Evolutionary conservation across 768 basidiomycete species (phyloP).

Genomic region (Lentinula sp.): DNA sequence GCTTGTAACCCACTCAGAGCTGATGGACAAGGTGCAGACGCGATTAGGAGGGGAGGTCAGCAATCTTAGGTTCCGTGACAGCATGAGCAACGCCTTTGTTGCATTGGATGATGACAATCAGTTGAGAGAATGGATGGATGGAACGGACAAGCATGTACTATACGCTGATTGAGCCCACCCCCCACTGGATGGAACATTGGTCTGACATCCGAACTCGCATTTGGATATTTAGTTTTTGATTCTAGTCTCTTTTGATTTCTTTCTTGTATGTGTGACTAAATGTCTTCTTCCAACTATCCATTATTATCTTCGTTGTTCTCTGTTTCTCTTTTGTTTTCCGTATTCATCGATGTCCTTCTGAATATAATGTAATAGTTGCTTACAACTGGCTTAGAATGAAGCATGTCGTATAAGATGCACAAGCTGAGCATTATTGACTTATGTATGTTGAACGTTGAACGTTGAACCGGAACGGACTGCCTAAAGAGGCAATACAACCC

Average conservation of each 20-base stretch:
- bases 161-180: slow-evolving; percentile 56
- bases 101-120: slow-evolving; percentile 59
- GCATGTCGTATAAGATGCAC: no score
- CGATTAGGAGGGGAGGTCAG: slow-evolving; percentile 72
- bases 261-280: not conserved
- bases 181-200: not conserved
- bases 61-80: slow-evolving; percentile 71
- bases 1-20: slow-evolving; percentile 73
- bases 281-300: slow-evolving; percentile 1
- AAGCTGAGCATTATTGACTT: no score
- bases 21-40: slow-evolving; percentile 89
- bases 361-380: slow-evolving; percentile 2
- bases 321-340: slow-evolving; percentile 3
- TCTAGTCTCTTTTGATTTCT: not conserved
- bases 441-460: no score
- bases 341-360: not conserved
- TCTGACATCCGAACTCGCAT: not conserved
- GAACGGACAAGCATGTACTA: slow-evolving; percentile 76
- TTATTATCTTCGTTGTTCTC: slow-evolving; percentile 7
- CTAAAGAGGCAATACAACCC: not conserved
- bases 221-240: not conserved
- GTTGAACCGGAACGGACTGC: not conserved
- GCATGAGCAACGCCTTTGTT: slow-evolving; percentile 56
- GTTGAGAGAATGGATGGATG: slow-evolving; percentile 68
- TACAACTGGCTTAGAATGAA: not conserved